A percentile compares a stretch with the other conserved stretches of the same genome.
Evolutionary conservation across 2,329 filamentous ascomycete species (phyloP).

Genomic region (Talaromyces albobiverticillius): DNA sequence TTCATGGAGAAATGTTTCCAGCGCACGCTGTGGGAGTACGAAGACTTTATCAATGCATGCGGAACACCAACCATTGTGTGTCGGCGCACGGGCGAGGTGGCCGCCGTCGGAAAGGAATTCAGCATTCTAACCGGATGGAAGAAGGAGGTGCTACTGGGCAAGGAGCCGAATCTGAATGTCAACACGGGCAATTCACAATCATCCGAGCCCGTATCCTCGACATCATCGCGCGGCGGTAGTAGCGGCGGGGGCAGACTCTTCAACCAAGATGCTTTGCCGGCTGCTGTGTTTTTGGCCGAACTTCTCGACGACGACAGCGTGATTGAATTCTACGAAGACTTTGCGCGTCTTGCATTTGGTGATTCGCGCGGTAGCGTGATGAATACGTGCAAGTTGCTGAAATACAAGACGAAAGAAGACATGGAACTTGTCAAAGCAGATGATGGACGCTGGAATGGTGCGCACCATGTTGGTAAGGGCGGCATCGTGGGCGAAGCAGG

Average conservation of each 20-base stretch:
- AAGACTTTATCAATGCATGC: slow-evolving; percentile 84
- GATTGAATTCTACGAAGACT: slow-evolving; percentile 94
- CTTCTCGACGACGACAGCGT: slow-evolving; percentile 91
- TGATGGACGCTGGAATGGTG: slow-evolving; percentile 45
- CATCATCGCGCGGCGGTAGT: slow-evolving; percentile 37
- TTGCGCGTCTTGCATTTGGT: slow-evolving; percentile 86
- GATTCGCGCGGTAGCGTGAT: slow-evolving; percentile 83
- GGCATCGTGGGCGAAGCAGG: slow-evolving; percentile 57
- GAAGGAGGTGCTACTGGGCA: slow-evolving; percentile 82
- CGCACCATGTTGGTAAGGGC: slow-evolving; percentile 37
- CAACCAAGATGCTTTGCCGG: slow-evolving; percentile 48
- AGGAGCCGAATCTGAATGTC: slow-evolving; percentile 81
- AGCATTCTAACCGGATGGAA: slow-evolving; percentile 94
- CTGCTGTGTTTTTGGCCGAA: slow-evolving; percentile 87
- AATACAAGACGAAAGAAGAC: slow-evolving; percentile 75
- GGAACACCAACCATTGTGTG: slow-evolving; percentile 91
- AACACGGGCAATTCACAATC: slow-evolving; percentile 57
- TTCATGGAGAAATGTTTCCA: slow-evolving; percentile 99
- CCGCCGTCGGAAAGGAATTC: slow-evolving; percentile 93
- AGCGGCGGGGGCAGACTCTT: slow-evolving; percentile 48
- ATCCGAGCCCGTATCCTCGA: slow-evolving; percentile 26
- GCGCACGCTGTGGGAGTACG: slow-evolving; percentile 85
- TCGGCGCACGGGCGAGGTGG: slow-evolving; percentile 89
- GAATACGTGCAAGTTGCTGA: slow-evolving; percentile 79
- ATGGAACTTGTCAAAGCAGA: slow-evolving; percentile 40